Evolutionary conservation across 2,329 filamentous ascomycete species (phyloP), one percentile per base, ranked within the genome.

Genomic region (Clonostachys rhizophaga): DNA sequence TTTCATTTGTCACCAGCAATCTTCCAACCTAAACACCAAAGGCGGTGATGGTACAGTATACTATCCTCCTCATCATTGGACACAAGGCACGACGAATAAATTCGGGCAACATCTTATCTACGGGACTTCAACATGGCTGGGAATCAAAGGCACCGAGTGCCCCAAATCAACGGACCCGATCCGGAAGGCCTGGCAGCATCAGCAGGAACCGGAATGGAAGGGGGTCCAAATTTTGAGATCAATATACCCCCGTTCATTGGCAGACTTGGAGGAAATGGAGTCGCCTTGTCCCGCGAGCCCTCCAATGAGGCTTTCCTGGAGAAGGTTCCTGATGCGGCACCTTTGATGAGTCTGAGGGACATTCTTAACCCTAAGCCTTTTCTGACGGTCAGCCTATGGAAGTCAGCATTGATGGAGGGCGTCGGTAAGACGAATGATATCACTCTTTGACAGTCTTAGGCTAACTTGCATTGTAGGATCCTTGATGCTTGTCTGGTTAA

Each of bases 401-500:
- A 39, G 36, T n/a, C 36, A 18, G 36, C 36, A 18, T 18, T 39
- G 11, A 39, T 39, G 36, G 36, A 39, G 10, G 36, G 36, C 36
- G 17, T 39, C 14, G 57, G 57, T 1, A 50, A 30, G 24, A 10
- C 10, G 24, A 30, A 10, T 8, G 24, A 4, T 30, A 30, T 30
- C 9, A 30, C 8, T 30, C 24, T 30, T 9, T 30, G 24, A 30
- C 3, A 30, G 24, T 30, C 24, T 30, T 30, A 3, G 9, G 24
- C 24, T 30, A 9, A 30, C 8, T 30, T 30, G 24, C 24, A 10
- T 30, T 30, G 24, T 3, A 30, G 24, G 24, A 30, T 30, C 54
- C 0, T 14, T 59, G 1, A 40, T 59, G 40, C 47, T 56, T 11
- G 54, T 56, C 1, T 59, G 54, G 36, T 50, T 57, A 8, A 58